These are phyloP conservation scores for Exophiala sideris DNA, from an alignment of 2,329 filamentous ascomycete species.

Conservation along the genomic window DNA sequence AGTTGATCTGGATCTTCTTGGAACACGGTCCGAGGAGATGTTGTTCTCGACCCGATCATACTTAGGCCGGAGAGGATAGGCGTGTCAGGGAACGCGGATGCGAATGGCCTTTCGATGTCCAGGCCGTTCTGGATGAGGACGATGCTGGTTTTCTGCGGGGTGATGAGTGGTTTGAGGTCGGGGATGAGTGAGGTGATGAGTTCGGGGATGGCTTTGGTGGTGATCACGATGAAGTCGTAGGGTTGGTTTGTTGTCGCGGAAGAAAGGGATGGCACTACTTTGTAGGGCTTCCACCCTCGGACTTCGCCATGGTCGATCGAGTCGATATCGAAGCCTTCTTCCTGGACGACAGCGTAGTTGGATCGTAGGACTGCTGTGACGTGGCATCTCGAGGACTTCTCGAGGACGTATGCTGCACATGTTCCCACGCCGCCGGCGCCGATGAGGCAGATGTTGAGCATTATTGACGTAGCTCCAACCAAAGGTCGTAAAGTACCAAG, in stretches of 20 bases:
- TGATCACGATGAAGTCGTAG: slow-evolving; percentile 56
- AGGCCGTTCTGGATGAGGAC: slow-evolving; percentile 61
- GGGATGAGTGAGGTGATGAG: slow-evolving; percentile 48
- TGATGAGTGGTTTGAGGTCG: slow-evolving; percentile 43
- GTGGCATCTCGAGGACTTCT: slow-evolving; percentile 48
- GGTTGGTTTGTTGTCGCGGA: slow-evolving; percentile 17
- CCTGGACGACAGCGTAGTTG: slow-evolving; percentile 50
- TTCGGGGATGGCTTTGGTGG: slow-evolving; percentile 59
- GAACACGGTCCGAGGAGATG: slow-evolving; percentile 44
- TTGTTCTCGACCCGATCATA: slow-evolving; percentile 51
- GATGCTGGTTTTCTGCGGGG: slow-evolving; percentile 49
- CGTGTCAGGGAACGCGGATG: slow-evolving; percentile 50
- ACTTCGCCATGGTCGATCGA: slow-evolving; percentile 55
- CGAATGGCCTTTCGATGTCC: slow-evolving; percentile 57
- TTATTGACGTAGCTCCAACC: neutral
- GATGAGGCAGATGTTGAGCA: slow-evolving; percentile 46
- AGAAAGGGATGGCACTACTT: neutral
- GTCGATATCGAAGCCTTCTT: slow-evolving; percentile 53
- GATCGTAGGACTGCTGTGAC: slow-evolving; percentile 57
- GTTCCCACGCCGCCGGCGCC: slow-evolving; percentile 58
- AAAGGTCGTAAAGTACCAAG: neutral
- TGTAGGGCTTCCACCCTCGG: slow-evolving; percentile 45
- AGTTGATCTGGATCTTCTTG: slow-evolving; percentile 53
- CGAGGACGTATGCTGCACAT: slow-evolving; percentile 55
- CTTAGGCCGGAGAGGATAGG: slow-evolving; percentile 52